Conservation (phyloP, 164 flowering plant genomes). For the Aristolochia contorta region DNA sequence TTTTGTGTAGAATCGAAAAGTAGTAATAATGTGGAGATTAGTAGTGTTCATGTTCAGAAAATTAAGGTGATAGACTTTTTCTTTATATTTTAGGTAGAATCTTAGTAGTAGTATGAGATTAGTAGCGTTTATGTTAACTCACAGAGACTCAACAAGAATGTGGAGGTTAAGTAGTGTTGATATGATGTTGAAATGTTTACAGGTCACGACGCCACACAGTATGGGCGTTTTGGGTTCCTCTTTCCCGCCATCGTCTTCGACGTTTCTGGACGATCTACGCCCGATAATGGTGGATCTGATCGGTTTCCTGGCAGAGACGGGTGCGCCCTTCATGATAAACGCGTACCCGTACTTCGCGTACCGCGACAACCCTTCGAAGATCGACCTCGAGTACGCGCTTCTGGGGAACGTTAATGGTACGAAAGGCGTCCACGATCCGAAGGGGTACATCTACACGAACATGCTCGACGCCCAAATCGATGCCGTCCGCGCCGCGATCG, state of each 20-base stretch:
- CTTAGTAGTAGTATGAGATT: too few species aligned
- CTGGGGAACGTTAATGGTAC: conserved; percentile 25
- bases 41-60: too few species aligned
- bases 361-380: conserved; percentile 30
- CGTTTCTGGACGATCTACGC: conserved; percentile 26
- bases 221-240: conserved; percentile 56
- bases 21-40: too few species aligned
- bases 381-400: background rate
- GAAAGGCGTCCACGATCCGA: conserved; percentile 26
- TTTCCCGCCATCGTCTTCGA: conserved; percentile 49
- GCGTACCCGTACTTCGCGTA: conserved; percentile 71
- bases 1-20: too few species aligned
- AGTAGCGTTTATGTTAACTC: too few species aligned
- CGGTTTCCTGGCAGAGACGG: conserved; percentile 35
- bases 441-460: conserved; percentile 39
- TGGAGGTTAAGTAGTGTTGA: too few species aligned
- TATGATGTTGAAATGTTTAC: too few species aligned
- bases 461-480: conserved; percentile 71
- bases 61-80: too few species aligned
- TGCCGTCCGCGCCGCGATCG: conserved; percentile 44
- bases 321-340: conserved; percentile 56
- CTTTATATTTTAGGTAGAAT: too few species aligned
- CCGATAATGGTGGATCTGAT: conserved; percentile 32
- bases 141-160: too few species aligned
- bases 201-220: conserved; percentile 53